Conservation (phyloP, 2,329 filamentous ascomycete species). For the Ophiognomonia clavigignenti-juglandacearum region DNA sequence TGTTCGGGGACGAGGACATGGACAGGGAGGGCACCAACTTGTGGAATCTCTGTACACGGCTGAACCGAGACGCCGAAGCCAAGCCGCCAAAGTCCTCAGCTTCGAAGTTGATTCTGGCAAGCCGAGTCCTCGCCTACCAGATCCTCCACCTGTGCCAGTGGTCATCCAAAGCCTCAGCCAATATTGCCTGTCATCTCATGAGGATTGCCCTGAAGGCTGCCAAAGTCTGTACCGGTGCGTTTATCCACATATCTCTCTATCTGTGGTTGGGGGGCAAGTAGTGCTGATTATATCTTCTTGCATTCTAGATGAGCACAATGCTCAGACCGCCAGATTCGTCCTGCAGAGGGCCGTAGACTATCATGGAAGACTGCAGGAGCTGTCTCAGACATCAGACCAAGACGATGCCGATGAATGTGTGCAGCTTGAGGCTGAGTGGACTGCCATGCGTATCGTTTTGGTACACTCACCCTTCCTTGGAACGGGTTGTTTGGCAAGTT, state of each 20-base stretch:
- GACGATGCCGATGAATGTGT: slow-evolving; percentile 27
- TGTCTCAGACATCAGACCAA: slow-evolving; percentile 21
- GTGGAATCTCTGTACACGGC: slow-evolving; percentile 62
- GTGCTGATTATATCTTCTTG: slow-evolving; percentile 16
- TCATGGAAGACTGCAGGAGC: slow-evolving; percentile 34
- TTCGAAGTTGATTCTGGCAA: slow-evolving; percentile 30
- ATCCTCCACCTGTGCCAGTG: slow-evolving; percentile 57
- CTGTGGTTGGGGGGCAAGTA: slow-evolving; percentile 18
- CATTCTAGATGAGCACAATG: slow-evolving; percentile 41
- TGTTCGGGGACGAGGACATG: slow-evolving; percentile 38
- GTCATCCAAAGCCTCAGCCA: slow-evolving; percentile 21
- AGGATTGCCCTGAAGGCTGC: slow-evolving; percentile 64
- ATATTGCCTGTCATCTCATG: slow-evolving; percentile 50
- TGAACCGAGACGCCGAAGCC: slow-evolving; percentile 31
- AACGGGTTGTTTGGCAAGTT: slow-evolving; percentile 1
- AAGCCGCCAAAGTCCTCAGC: not conserved
- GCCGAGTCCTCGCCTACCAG: slow-evolving; percentile 58
- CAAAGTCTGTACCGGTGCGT: slow-evolving; percentile 55
- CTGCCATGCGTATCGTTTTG: slow-evolving; percentile 60
- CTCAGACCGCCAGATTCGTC: slow-evolving; percentile 53
- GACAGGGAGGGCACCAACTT: slow-evolving; percentile 52
- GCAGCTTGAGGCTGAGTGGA: slow-evolving; percentile 55
- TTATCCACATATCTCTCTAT: not conserved
- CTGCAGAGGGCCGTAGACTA: slow-evolving; percentile 62
- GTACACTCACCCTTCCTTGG: slow-evolving; percentile 40